Evolutionary conservation across 176 grass and related monocot species (phyloP).

Genomic region (Hsuehochloa calcarea): DNA sequence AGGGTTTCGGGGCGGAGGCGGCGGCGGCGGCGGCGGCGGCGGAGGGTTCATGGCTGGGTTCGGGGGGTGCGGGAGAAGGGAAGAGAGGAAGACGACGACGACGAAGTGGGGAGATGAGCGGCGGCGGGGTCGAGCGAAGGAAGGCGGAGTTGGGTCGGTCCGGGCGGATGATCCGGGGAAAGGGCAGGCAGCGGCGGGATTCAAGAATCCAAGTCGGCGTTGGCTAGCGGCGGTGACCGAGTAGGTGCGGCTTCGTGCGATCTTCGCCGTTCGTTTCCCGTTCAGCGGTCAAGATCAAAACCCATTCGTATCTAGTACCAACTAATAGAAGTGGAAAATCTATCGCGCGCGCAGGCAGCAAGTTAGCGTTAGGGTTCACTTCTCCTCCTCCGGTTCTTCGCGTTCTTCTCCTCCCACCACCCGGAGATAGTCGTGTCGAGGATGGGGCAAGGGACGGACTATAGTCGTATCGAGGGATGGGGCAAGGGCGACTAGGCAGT

Average conservation of each 20-base stretch:
- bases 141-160: background rate
- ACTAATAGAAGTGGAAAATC: no score
- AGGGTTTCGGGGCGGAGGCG: slow-evolving; percentile 62
- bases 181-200: background rate
- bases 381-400: no score
- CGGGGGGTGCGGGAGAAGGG: background rate
- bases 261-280: background rate
- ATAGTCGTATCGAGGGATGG: no score
- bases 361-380: no score
- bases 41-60: slow-evolving; percentile 49
- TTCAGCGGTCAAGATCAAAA: background rate
- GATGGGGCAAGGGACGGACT: no score
- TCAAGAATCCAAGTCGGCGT: background rate
- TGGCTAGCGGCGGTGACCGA: background rate
- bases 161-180: background rate
- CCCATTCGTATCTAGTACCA: background rate
- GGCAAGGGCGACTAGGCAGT: no score
- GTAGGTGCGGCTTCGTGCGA: background rate
- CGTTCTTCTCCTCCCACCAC: no score
- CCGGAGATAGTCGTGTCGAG: no score
- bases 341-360: no score
- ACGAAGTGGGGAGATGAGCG: background rate
- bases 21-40: slow-evolving; percentile 38
- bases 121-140: background rate
- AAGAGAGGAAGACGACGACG: background rate